A percentile compares a stretch with the other conserved stretches of the same genome.
phyloP scores from a whole-genome alignment of 768 basidiomycete species.

The Panellus pusillus region DNA sequence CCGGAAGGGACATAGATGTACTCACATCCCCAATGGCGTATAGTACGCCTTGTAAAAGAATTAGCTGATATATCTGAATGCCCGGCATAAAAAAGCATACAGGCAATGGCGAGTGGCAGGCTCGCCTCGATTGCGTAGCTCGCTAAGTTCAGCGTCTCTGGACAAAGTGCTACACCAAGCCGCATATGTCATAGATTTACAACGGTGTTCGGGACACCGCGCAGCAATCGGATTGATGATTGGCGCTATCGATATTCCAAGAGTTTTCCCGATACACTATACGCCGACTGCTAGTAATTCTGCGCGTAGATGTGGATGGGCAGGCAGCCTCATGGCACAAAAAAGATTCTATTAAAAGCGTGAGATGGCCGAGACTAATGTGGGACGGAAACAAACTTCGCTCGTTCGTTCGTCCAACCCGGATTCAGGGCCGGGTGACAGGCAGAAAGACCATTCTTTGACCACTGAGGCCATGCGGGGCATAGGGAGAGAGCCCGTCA shows the following conservation, averaged over 20 bases:
- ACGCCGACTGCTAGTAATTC: too few relatives aligned
- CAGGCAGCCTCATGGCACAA: too few relatives aligned
- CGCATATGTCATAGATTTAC: constrained; percentile 24
- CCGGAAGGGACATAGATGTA: not conserved
- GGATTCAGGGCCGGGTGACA: too few relatives aligned
- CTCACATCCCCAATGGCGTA: constrained; percentile 30
- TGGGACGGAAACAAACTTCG: too few relatives aligned
- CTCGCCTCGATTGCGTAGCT: constrained; percentile 25
- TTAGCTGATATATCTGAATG: constrained; percentile 17
- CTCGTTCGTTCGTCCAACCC: too few relatives aligned
- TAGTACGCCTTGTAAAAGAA: constrained; percentile 28
- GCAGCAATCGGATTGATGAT: constrained; percentile 24
- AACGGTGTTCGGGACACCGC: constrained; percentile 24
- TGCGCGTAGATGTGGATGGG: too few relatives aligned
- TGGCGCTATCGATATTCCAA: not conserved
- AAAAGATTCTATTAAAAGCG: too few relatives aligned
- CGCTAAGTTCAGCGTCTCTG: constrained; percentile 25
- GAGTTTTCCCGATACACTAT: not conserved
- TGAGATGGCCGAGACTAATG: too few relatives aligned
- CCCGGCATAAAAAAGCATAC: not conserved
- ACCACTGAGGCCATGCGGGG: too few relatives aligned
- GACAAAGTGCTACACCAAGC: constrained; percentile 26
- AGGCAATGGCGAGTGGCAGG: not conserved
- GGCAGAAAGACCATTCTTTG: too few relatives aligned
- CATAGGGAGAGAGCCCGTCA: too few relatives aligned